These are phyloP conservation scores for Blastomyces silverae DNA, from an alignment of 2,329 filamentous ascomycete genomes.

Conservation along the genomic window DNA sequence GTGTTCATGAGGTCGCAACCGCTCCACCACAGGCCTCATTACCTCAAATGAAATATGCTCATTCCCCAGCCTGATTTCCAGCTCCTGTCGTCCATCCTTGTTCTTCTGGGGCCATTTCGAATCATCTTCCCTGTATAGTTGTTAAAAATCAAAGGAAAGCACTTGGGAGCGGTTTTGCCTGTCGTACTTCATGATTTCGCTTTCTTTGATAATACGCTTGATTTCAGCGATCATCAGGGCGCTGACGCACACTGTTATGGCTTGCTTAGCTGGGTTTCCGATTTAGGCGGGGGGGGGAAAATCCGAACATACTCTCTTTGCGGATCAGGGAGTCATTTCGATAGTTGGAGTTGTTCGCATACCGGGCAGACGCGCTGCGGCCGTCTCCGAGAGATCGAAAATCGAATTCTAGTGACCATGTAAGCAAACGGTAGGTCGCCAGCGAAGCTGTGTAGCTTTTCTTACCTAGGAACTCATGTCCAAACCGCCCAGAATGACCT, in stretches of 20 bases:
- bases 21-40: slow-evolving; percentile 20
- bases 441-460: slow-evolving; percentile 14
- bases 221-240: slow-evolving; percentile 85
- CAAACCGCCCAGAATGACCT: slow-evolving; percentile 93
- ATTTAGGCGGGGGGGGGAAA: slow-evolving; percentile 12
- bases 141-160: slow-evolving; percentile 24
- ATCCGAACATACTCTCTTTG: slow-evolving; percentile 78
- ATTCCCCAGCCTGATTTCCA: slow-evolving; percentile 87
- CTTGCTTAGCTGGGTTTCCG: slow-evolving; percentile 21
- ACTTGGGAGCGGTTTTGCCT: background rate
- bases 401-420: slow-evolving; percentile 68
- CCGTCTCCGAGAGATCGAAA: slow-evolving; percentile 89
- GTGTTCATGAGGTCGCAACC: background rate
- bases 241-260: slow-evolving; percentile 79
- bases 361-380: slow-evolving; percentile 84
- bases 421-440: slow-evolving; percentile 24
- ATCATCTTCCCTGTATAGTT: slow-evolving; percentile 73
- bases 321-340: slow-evolving; percentile 96
- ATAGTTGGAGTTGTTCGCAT: slow-evolving; percentile 99
- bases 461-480: slow-evolving; percentile 92
- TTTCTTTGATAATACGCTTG: slow-evolving; percentile 92
- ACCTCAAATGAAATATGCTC: slow-evolving; percentile 99
- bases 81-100: slow-evolving; percentile 93
- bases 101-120: slow-evolving; percentile 99
- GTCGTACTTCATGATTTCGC: slow-evolving; percentile 88